A percentile compares a stretch with the other conserved stretches of the same genome.
Evolutionary conservation across 208 protist species (phyloP).

Genomic region (Angomonas ambiguus): DNA sequence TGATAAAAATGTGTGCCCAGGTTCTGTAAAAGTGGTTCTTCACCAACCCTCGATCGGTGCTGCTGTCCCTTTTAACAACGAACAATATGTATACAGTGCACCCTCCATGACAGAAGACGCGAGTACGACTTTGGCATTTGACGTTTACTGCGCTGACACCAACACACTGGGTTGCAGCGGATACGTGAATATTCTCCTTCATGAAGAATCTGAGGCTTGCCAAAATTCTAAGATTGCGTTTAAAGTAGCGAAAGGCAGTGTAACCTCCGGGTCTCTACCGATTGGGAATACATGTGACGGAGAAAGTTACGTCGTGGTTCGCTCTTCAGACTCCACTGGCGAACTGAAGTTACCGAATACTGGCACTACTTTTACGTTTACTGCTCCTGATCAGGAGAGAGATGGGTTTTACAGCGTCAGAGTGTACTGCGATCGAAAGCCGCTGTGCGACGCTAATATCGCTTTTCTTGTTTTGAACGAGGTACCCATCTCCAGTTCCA

Average conservation of each 20-base stretch:
- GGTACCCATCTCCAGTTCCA: not conserved
- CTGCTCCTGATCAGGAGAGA: constrained; percentile 13
- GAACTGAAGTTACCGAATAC: constrained; percentile 36
- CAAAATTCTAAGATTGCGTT: constrained; percentile 12
- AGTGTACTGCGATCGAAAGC: constrained; percentile 28
- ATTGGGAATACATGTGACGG: constrained; percentile 15
- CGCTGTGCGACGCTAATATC: constrained; percentile 29
- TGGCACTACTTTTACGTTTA: constrained; percentile 23
- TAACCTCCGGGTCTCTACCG: constrained; percentile 8
- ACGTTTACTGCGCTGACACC: constrained; percentile 16
- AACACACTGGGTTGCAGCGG: constrained; percentile 26
- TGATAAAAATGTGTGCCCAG: constrained; percentile 16
- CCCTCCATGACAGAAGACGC: constrained; percentile 4
- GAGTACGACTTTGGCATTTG: constrained; percentile 15
- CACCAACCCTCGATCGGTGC: constrained; percentile 24
- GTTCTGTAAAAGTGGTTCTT: constrained; percentile 10
- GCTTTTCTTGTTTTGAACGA: constrained; percentile 24
- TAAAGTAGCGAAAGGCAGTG: constrained; percentile 15
- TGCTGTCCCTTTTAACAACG: constrained; percentile 15
- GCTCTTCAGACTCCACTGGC: constrained; percentile 14
- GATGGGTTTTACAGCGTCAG: constrained; percentile 13
- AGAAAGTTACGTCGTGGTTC: constrained; percentile 9
- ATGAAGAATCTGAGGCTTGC: constrained; percentile 15
- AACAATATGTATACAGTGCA: constrained; percentile 40
- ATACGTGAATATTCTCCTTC: constrained; percentile 21